These are phyloP conservation scores for Nicotiana otophora DNA, from an alignment of 257 asterid species.

Conservation along the genomic window DNA sequence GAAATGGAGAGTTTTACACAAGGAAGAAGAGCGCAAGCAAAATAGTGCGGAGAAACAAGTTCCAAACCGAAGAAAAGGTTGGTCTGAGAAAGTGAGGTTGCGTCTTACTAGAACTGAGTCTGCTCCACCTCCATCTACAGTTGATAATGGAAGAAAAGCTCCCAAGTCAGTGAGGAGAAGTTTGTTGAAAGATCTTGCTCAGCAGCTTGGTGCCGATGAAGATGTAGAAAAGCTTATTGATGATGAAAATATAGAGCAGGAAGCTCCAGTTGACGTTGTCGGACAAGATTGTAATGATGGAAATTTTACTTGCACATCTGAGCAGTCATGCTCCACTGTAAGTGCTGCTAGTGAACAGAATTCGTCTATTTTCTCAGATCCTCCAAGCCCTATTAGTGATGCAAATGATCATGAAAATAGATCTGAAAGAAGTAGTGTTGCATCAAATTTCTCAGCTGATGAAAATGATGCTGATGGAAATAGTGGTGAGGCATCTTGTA, in stretches of 20 bases:
- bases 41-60: constrained; percentile 22
- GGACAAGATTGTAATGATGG: constrained; percentile 22
- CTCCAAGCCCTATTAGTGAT: constrained; percentile 38
- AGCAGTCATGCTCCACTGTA: constrained; percentile 18
- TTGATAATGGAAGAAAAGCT: constrained; percentile 25
- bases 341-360: constrained; percentile 41
- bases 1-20: constrained; percentile 77
- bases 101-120: constrained; percentile 60
- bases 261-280: constrained; percentile 21
- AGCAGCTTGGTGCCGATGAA: constrained; percentile 57
- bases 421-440: constrained; percentile 53
- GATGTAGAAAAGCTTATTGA: constrained; percentile 17
- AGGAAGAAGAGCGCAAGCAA: constrained; percentile 52
- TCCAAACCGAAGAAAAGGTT: constrained; percentile 40
- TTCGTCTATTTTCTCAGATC: constrained; percentile 41
- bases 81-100: constrained; percentile 61
- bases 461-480: constrained; percentile 31
- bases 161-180: constrained; percentile 59
- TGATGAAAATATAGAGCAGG: constrained; percentile 27
- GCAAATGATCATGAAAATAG: constrained; percentile 30
- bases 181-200: constrained; percentile 59
- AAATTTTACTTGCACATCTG: constrained; percentile 23
- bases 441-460: constrained; percentile 44
- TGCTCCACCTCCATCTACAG: constrained; percentile 47
- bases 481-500: constrained; percentile 18